Percentiles rank a stretch among this genome's conserved stretches.
These are phyloP conservation scores for Pichia sp. DNA, from an alignment of 1,139 yeast species.

Conservation along the genomic window DNA sequence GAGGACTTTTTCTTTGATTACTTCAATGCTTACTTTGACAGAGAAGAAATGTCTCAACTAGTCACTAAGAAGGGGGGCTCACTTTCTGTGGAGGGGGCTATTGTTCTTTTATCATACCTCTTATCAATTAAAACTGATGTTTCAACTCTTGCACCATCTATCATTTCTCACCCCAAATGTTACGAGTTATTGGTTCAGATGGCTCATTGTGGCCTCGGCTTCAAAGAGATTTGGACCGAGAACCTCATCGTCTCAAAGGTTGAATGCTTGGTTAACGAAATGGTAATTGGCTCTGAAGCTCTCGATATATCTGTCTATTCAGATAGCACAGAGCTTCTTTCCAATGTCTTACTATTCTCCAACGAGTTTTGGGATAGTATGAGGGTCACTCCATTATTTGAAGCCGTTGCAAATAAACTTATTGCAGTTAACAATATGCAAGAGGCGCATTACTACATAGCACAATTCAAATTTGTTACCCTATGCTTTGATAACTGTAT, in stretches of 20 bases:
- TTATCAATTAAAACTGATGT: conserved; percentile 7
- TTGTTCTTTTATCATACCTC: conserved; percentile 14
- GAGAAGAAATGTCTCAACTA: conserved; percentile 12
- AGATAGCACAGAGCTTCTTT: conserved; percentile 17
- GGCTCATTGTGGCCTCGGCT: conserved; percentile 14
- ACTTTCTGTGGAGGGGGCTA: conserved; percentile 17
- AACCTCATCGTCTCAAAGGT: conserved; percentile 15
- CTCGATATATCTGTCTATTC: conserved; percentile 14
- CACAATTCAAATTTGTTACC: too few relatives aligned
- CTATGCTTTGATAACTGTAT: conserved; percentile 21
- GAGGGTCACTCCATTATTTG: conserved; percentile 12
- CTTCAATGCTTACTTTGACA: conserved; percentile 19
- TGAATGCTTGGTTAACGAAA: conserved; percentile 21
- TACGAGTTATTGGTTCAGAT: conserved; percentile 27
- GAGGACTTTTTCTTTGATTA: conserved; percentile 29
- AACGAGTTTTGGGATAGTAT: conserved; percentile 23
- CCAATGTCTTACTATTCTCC: conserved; percentile 16
- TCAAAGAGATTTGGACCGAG: conserved; percentile 17
- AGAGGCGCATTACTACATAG: conserved; percentile 25
- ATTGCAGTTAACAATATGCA: conserved; percentile 23
- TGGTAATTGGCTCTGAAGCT: conserved; percentile 22
- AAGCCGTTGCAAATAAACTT: conserved; percentile 6
- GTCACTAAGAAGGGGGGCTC: conserved; percentile 10
- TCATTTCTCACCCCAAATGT: conserved; percentile 15
- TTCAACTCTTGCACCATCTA: conserved; percentile 10